phyloP scores from a whole-genome alignment of 768 basidiomycete species.

The Rossbeevera mucosa region DNA sequence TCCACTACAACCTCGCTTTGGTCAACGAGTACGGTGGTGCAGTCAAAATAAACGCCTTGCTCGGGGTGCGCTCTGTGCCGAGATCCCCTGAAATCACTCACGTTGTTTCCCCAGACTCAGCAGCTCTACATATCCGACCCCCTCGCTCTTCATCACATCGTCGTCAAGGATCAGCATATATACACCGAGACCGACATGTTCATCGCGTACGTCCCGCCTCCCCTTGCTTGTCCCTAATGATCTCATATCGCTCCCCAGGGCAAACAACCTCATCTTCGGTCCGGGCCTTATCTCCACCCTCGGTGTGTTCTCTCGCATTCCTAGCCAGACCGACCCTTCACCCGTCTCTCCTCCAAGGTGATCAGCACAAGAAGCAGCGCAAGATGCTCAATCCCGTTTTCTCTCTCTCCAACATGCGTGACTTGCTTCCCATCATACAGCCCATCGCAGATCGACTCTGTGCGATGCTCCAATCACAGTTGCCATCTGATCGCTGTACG shows the following conservation, averaged over 20 bases:
- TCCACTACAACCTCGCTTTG: constrained; percentile 29
- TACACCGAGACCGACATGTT: constrained; percentile 37
- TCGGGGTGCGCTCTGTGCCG: constrained; percentile 26
- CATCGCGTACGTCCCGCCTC: constrained; percentile 21
- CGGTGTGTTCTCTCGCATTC: constrained; percentile 19
- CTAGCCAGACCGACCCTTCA: not conserved
- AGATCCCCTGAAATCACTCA: not conserved
- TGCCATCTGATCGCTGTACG: constrained; percentile 25
- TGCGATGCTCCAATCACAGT: constrained; percentile 13
- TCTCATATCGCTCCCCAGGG: constrained; percentile 7
- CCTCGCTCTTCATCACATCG: constrained; percentile 34
- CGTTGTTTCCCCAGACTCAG: constrained; percentile 10
- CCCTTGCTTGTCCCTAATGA: not conserved
- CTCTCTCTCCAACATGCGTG: constrained; percentile 29
- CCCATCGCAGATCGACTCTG: constrained; percentile 30
- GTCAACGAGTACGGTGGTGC: constrained; percentile 32
- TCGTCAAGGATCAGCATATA: constrained; percentile 34
- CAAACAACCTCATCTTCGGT: constrained; percentile 34
- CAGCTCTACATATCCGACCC: constrained; percentile 37
- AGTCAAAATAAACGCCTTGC: constrained; percentile 32
- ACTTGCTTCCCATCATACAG: constrained; percentile 28
- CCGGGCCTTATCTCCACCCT: constrained; percentile 35
- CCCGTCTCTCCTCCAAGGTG: constrained; percentile 12
- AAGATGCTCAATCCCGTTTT: constrained; percentile 35
- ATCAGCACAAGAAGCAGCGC: constrained; percentile 30